Evolutionary conservation across 1,284 basidiomycete genomes (phyloP), one percentile per base, ranked within the genome.

Genomic region (Pseudozyma thailandica): DNA sequence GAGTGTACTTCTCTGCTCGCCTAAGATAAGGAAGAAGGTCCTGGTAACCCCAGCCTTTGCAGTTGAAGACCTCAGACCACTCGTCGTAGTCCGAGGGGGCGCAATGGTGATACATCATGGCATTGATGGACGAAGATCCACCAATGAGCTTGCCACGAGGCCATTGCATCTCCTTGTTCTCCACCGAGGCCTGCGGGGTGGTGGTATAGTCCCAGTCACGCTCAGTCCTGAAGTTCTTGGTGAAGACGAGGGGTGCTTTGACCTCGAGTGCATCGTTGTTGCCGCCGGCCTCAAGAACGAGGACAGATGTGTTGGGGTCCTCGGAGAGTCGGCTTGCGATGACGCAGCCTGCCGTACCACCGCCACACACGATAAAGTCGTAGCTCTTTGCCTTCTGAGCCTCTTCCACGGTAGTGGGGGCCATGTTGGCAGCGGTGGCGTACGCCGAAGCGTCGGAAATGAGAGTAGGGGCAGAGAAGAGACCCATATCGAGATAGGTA

Each of bases 71-170:
- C 15, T 74, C 45, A 4, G 52, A 61, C 73, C 73, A 77, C 43
- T 75, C 73, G 44, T 77, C 66, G 48, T 72, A 74, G 60, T 77
- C 75, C 2, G 56, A 55, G 13, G 63, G 70, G 3, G 65, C 54
- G 26, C 60, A 61, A 53, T 74, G 74, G 38, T 77, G 75, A 39
- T 68, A 68, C 42, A 86, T 64, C 70, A 72, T 72, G 21, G 79
- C 80, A 58, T 87, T 87, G 55, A 87, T 85, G 18, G 82, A 81
- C 4, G 84, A 84, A 0, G 78, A 82, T 0, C 86, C 86, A 4
- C 86, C 70, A n/a, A 75, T 48, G 20, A 74, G 44, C 54, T 71
- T 70, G 25, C 73, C 71, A 20, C 75, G 52, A 2, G 74, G 74
- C 74, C 70, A 76, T 52, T 68, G 70, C 49, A 72, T 58, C 56